Base-by-base conservation (phyloP, 1,284 basidiomycete genomes). In the Coriolopsis trogii region DNA sequence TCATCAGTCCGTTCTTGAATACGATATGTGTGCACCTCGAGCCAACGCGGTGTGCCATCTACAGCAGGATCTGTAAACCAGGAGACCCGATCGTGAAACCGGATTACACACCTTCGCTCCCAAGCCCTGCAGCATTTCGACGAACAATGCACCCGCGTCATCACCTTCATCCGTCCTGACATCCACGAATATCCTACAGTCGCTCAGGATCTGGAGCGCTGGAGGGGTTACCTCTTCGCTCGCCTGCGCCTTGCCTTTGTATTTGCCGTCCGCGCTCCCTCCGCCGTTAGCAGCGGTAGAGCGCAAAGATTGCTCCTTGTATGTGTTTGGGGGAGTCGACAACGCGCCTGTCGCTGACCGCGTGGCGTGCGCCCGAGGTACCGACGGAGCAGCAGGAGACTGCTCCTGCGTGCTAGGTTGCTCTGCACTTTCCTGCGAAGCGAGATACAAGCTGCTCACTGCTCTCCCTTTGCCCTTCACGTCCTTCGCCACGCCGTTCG, bases 21-120 rank as follows among this genome's bases (percentile, higher is more conserved):
- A 98, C 82, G 53, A 97, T 85, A 68, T 97, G 95, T 0, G 94
- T 96, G 61, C 90, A 89, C 4, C 81, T 87, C 71, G 88, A 81
- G n/a, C 85, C 85, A 2, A 86, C 81, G 20, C 83, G 75, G 29
- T 74, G 71, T 58, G 86, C 69, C 23, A 87, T 78, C 86, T 89
- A 56, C 12, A 51, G 15, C n/a, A 18, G n/a, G 49, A 23, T 49
- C 59, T 61, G 23, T 29, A 50, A n/a, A 15, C 21, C 24, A 23
- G 28, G 24, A 30, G 18, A 26, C 29, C 46, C 34, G 10, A 20
- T 29, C 23, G 24, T 7, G 47, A 23, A 6, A 15, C 38, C 16
- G n/a, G n/a, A 31, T 41, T 26, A 70, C 80, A 60, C 60, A 95
- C 94, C 78, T 83, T 86, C 20, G 94, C 95, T 18, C 95, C 95